phyloP scores from a whole-genome alignment of 352 stramenopile species.

The Globisporangium acanthophoron region DNA sequence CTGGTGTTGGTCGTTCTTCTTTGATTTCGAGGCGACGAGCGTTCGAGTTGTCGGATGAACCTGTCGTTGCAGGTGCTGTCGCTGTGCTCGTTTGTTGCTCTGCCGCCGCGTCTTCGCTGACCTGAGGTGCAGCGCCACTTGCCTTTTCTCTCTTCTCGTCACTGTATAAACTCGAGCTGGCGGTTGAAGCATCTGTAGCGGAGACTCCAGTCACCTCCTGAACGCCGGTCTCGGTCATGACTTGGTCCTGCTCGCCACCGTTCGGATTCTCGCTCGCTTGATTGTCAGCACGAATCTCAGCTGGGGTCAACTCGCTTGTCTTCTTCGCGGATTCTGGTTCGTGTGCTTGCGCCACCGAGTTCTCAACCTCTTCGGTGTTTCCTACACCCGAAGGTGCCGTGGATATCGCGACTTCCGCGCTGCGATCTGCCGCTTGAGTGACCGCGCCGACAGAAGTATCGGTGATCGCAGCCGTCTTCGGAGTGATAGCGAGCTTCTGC shows the following conservation, averaged over 20 bases:
- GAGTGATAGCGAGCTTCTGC: conserved; percentile 6
- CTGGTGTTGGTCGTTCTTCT: neutral
- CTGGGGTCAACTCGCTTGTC: neutral
- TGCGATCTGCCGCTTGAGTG: neutral
- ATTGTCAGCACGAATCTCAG: too few species aligned
- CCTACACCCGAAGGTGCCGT: neutral
- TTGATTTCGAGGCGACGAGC: neutral
- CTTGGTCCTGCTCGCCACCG: neutral
- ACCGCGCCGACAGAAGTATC: neutral
- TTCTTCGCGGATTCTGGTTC: neutral
- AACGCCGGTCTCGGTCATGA: neutral
- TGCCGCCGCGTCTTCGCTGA: neutral
- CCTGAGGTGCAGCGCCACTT: too few species aligned
- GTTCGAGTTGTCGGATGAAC: too few species aligned
- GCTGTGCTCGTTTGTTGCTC: neutral
- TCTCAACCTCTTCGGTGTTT: too few species aligned
- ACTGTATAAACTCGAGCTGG: neutral
- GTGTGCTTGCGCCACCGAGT: too few species aligned
- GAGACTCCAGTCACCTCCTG: neutral
- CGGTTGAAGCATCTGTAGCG: neutral
- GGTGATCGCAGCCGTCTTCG: neutral
- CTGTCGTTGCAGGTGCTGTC: neutral
- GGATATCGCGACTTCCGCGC: neutral
- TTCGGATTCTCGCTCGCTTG: neutral
- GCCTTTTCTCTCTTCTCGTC: neutral